Percentiles rank a stretch among this genome's conserved stretches.
These are phyloP conservation scores for Paecilomyces niveus DNA, from an alignment of 2,329 filamentous ascomycete species.

Conservation along the genomic window DNA sequence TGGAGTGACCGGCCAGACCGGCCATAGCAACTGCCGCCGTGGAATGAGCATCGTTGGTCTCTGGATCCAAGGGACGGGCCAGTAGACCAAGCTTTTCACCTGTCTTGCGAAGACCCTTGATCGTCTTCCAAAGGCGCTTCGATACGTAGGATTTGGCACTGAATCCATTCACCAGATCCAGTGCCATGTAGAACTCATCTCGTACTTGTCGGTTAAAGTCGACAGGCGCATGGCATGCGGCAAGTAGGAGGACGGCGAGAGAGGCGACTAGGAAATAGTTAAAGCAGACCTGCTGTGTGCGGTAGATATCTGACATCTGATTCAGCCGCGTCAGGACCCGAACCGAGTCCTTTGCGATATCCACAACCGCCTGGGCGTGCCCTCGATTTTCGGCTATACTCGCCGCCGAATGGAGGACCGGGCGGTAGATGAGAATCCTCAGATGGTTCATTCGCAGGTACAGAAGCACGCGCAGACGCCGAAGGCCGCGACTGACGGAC, in stretches of 20 bases:
- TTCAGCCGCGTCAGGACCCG: constrained; percentile 55
- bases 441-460: constrained; percentile 86
- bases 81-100: constrained; percentile 54
- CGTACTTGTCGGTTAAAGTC: constrained; percentile 55
- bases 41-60: constrained; percentile 50
- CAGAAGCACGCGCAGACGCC: constrained; percentile 72
- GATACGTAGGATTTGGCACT: constrained; percentile 56
- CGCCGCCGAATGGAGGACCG: constrained; percentile 74
- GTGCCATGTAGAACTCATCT: constrained; percentile 61
- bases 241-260: constrained; percentile 57
- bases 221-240: constrained; percentile 56
- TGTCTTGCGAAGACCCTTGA: constrained; percentile 56
- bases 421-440: constrained; percentile 80
- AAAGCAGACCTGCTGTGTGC: constrained; percentile 56
- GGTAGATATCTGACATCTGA: constrained; percentile 57
- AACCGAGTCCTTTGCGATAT: constrained; percentile 60
- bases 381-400: constrained; percentile 71
- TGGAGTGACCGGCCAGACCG: constrained; percentile 55
- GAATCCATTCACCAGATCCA: constrained; percentile 57
- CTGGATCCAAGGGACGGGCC: constrained; percentile 27
- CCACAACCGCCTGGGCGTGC: constrained; percentile 63
- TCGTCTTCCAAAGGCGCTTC: constrained; percentile 58
- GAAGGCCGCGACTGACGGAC: constrained; percentile 57
- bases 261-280: constrained; percentile 62
- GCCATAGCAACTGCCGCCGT: constrained; percentile 60